Conservation (phyloP, 306 rosid genomes). For the Acmispon strigosus region DNA sequence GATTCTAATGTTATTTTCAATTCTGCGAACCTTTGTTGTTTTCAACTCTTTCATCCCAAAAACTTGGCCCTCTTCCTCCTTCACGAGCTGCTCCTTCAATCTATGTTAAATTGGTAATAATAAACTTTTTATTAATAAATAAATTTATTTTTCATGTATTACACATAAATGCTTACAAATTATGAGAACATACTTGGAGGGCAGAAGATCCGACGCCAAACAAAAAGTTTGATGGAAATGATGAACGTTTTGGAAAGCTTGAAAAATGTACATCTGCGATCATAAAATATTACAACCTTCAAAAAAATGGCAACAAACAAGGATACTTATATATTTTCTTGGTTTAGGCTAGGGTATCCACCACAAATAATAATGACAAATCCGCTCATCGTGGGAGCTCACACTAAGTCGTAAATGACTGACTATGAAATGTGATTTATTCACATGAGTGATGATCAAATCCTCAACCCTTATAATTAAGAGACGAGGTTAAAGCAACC, state of each 20-base stretch:
- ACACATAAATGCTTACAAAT: neutral
- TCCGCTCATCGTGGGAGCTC: too few relatives aligned
- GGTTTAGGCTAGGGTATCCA: neutral
- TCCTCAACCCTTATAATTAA: too few relatives aligned
- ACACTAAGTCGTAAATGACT: too few relatives aligned
- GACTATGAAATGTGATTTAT: too few relatives aligned
- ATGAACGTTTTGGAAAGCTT: neutral
- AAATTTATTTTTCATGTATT: neutral
- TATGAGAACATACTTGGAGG: neutral
- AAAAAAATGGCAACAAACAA: too few relatives aligned
- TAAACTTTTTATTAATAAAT: neutral
- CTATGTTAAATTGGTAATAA: neutral
- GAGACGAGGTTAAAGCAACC: too few relatives aligned
- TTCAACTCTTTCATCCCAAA: slow-evolving; percentile 10
- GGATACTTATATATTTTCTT: neutral
- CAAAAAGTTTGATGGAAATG: slow-evolving; percentile 3
- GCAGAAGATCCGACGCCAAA: slow-evolving; percentile 15
- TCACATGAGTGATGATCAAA: too few relatives aligned
- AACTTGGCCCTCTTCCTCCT: slow-evolving; percentile 17
- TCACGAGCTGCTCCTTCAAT: slow-evolving; percentile 14
- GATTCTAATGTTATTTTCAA: neutral
- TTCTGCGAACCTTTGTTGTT: neutral
- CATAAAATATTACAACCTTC: neutral
- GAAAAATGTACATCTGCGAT: neutral
- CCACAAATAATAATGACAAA: too few relatives aligned